Conservation (phyloP, 2,329 filamentous ascomycete genomes). For the Aureobasidium namibiae region DNA sequence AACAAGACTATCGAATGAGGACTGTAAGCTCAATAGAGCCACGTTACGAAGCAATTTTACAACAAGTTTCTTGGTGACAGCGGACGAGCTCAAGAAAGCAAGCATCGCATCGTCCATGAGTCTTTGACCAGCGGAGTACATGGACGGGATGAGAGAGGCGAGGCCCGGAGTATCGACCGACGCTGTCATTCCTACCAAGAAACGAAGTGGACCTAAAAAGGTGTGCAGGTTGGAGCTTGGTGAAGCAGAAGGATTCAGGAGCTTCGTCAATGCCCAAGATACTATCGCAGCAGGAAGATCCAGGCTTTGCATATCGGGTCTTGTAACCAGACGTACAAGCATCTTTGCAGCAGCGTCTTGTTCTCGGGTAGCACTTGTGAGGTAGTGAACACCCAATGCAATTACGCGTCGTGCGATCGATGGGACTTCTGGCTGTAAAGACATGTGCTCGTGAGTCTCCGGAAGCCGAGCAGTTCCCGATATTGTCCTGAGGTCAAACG, state of each 20-base stretch:
- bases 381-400: constrained; percentile 60
- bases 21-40: constrained; percentile 54
- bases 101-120: constrained; percentile 47
- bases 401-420: constrained; percentile 63
- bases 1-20: constrained; percentile 20
- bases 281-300: constrained; percentile 62
- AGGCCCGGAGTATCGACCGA: constrained; percentile 69
- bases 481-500: constrained; percentile 84
- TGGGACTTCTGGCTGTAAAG: constrained; percentile 55
- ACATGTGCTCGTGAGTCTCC: constrained; percentile 42
- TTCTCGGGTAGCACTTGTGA: constrained; percentile 74
- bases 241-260: constrained; percentile 40
- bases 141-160: constrained; percentile 53
- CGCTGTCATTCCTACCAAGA: constrained; percentile 64
- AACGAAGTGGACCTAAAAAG: constrained; percentile 70
- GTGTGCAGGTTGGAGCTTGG: constrained; percentile 55
- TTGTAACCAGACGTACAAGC: constrained; percentile 71
- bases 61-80: constrained; percentile 70
- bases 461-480: constrained; percentile 48
- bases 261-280: constrained; percentile 58
- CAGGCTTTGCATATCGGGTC: constrained; percentile 78
- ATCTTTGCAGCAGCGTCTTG: constrained; percentile 78
- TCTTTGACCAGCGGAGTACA: constrained; percentile 58
- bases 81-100: constrained; percentile 59
- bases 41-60: constrained; percentile 79